These are phyloP conservation scores for Theileria parva DNA, from an alignment of 169 alveolate species.

Conservation along the genomic window DNA sequence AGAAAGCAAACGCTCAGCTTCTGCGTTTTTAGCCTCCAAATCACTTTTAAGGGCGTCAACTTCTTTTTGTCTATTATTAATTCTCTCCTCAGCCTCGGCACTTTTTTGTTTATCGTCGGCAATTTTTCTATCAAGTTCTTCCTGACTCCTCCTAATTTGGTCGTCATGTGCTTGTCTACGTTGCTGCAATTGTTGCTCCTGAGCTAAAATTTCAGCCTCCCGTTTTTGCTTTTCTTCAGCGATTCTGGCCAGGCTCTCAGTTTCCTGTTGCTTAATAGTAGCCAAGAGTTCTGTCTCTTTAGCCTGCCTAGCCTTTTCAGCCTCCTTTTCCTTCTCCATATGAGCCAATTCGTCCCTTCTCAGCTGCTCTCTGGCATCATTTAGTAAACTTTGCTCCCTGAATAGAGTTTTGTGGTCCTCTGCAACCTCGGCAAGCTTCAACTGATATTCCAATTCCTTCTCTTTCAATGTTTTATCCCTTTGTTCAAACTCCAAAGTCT, in stretches of 20 bases:
- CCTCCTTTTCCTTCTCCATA: slow-evolving; percentile 11
- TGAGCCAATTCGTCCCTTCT: slow-evolving; percentile 3
- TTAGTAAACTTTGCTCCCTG: not conserved
- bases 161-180: not conserved
- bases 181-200: slow-evolving; percentile 28
- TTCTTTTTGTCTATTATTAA: slow-evolving; percentile 17
- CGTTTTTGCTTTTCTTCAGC: slow-evolving; percentile 2
- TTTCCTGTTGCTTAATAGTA: slow-evolving; percentile 9
- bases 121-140: not conserved
- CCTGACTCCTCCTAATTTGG: not conserved
- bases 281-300: slow-evolving; percentile 7
- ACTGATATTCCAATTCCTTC: slow-evolving; percentile 15
- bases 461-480: slow-evolving; percentile 1
- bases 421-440: not conserved
- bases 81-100: slow-evolving; percentile 40
- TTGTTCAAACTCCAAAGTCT: not conserved
- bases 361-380: slow-evolving; percentile 5
- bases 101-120: slow-evolving; percentile 26
- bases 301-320: not conserved
- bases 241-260: slow-evolving; percentile 2
- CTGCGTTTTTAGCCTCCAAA: slow-evolving; percentile 25
- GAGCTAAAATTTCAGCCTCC: not conserved
- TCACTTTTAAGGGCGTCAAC: slow-evolving; percentile 29
- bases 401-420: not conserved
- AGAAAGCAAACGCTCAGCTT: slow-evolving; percentile 30